A percentile compares a stretch with the other conserved stretches of the same genome.
These are phyloP conservation scores for Leptographium wingfieldii DNA, from an alignment of 2,329 filamentous ascomycete species.

Conservation along the genomic window DNA sequence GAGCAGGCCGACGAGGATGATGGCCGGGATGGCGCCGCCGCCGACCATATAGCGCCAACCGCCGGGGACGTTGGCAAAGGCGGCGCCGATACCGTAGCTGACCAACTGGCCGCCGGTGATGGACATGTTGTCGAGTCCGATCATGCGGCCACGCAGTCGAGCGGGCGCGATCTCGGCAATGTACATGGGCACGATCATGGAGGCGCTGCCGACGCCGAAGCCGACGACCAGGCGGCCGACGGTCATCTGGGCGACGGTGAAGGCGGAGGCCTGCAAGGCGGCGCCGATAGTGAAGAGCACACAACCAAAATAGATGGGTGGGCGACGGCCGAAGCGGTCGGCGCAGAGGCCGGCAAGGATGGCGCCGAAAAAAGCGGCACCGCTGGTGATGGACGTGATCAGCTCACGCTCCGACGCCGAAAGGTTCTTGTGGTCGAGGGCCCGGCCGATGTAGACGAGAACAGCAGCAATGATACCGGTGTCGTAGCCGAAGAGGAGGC, in stretches of 20 bases:
- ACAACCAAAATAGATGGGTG: neutral
- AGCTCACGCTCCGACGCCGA: slow-evolving; percentile 54
- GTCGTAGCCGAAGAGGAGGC: slow-evolving; percentile 55
- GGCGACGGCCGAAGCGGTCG: slow-evolving; percentile 26
- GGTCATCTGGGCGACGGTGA: slow-evolving; percentile 51
- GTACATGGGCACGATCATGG: slow-evolving; percentile 66
- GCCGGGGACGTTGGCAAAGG: slow-evolving; percentile 44
- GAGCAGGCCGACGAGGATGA: slow-evolving; percentile 55
- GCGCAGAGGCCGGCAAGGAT: slow-evolving; percentile 50
- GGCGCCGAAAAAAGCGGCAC: slow-evolving; percentile 51
- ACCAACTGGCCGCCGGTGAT: slow-evolving; percentile 81
- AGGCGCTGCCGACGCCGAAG: slow-evolving; percentile 58
- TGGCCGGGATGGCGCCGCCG: slow-evolving; percentile 63
- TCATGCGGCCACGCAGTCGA: slow-evolving; percentile 59
- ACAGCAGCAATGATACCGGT: slow-evolving; percentile 56
- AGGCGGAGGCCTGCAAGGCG: slow-evolving; percentile 45
- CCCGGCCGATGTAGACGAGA: slow-evolving; percentile 47
- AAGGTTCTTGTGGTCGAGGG: slow-evolving; percentile 41
- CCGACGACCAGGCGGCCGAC: slow-evolving; percentile 56
- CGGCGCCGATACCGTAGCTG: slow-evolving; percentile 73
- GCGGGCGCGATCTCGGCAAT: slow-evolving; percentile 76
- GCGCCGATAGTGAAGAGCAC: slow-evolving; percentile 45
- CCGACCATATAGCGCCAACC: slow-evolving; percentile 85
- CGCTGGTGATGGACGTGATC: slow-evolving; percentile 53
- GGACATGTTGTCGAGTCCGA: slow-evolving; percentile 69